phyloP scores from a whole-genome alignment of 1,284 basidiomycete species.

The Ustilago trichophora region DNA sequence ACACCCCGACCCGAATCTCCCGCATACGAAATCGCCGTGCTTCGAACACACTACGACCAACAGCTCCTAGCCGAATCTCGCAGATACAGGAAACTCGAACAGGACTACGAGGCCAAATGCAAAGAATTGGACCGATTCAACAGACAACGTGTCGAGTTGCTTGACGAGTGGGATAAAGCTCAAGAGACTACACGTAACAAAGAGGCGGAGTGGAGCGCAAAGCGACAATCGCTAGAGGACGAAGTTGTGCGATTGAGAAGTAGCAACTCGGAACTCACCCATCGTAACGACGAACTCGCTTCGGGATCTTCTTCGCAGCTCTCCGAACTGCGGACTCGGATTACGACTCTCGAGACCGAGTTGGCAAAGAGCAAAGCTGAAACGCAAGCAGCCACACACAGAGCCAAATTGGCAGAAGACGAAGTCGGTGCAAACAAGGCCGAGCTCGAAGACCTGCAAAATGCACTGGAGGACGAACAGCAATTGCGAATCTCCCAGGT shows the following conservation, averaged over 20 bases:
- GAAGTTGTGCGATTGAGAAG: conserved; percentile 35
- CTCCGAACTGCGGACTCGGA: conserved; percentile 5
- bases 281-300: conserved; percentile 23
- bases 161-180: conserved; percentile 58
- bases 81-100: conserved; percentile 54
- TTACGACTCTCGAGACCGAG: conserved; percentile 26
- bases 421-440: conserved; percentile 34
- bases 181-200: conserved; percentile 35
- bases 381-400: conserved; percentile 19
- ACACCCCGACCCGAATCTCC: conserved; percentile 32
- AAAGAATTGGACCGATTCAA: conserved; percentile 58
- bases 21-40: conserved; percentile 50
- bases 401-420: conserved; percentile 16
- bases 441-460: conserved; percentile 42
- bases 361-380: conserved; percentile 28
- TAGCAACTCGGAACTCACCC: conserved; percentile 32
- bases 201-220: conserved; percentile 34
- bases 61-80: conserved; percentile 45
- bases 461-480: conserved; percentile 48
- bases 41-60: conserved; percentile 55
- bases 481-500: conserved; percentile 18
- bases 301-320: conserved; percentile 10
- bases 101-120: conserved; percentile 47
- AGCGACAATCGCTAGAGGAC: conserved; percentile 34
- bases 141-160: conserved; percentile 53